Conservation (phyloP, 352 stramenopile genomes). For the Pythium grandisporangium region DNA sequence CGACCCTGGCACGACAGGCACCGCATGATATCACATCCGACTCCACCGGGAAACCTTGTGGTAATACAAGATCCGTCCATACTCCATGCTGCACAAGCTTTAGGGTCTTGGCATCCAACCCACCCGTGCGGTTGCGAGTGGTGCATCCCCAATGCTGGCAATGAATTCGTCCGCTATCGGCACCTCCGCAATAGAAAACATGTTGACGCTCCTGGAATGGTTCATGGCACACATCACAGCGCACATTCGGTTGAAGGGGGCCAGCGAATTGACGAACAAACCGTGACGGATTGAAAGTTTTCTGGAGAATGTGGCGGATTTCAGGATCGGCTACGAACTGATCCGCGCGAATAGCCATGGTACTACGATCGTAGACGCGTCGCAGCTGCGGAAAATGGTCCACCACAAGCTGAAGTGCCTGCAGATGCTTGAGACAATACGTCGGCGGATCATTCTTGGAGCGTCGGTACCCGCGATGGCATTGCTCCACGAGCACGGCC, state of each 20-base stretch:
- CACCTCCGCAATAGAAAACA: constrained; percentile 58
- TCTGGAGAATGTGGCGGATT: constrained; percentile 37
- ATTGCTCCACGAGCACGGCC: constrained; percentile 33
- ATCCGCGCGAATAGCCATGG: constrained; percentile 8
- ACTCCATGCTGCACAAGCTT: constrained; percentile 40
- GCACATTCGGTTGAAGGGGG: constrained; percentile 41
- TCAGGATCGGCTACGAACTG: constrained; percentile 37
- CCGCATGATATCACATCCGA: constrained; percentile 46
- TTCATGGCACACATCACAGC: constrained; percentile 55
- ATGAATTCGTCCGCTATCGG: constrained; percentile 28
- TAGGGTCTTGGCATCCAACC: constrained; percentile 26
- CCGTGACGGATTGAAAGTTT: constrained; percentile 37
- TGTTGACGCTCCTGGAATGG: constrained; percentile 72
- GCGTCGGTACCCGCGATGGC: constrained; percentile 31
- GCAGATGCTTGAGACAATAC: constrained; percentile 51
- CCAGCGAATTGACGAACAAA: constrained; percentile 50
- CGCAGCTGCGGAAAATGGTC: constrained; percentile 56
- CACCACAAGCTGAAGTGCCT: constrained; percentile 61
- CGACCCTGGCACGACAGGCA: constrained; percentile 37
- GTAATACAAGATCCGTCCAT: constrained; percentile 45
- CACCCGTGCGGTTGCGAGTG: constrained; percentile 34
- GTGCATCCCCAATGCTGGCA: constrained; percentile 75
- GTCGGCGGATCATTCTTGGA: constrained; percentile 41
- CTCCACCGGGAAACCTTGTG: constrained; percentile 37
- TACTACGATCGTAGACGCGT: constrained; percentile 28